Base-by-base conservation (phyloP, 2,329 filamentous ascomycete species). In the Graphilbum sp. region DNA sequence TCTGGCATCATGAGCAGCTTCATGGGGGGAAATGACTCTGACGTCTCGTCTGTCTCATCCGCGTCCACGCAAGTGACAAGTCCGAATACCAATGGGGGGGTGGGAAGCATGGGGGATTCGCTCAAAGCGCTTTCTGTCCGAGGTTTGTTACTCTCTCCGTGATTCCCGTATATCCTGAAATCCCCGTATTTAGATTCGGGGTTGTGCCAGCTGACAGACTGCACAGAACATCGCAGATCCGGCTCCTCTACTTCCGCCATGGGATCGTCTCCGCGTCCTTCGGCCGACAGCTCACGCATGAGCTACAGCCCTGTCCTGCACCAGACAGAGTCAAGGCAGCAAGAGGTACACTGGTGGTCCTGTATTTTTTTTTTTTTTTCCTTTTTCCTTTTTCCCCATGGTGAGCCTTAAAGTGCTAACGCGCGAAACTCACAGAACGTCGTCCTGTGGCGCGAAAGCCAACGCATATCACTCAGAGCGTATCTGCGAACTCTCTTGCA, bases 401-500 rank as follows among this genome's bases (percentile, higher is more conserved):
- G n/a, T n/a, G n/a, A n/a, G n/a, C n/a, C n/a, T n/a, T n/a, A n/a
- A n/a, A n/a, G n/a, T n/a, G n/a, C 10, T 32, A 18, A 7, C 13
- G 17, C 17, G 17, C 16, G 4, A 32, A 23, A 21, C 12, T 5
- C 15, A 16, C 18, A 44, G 36, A 32, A 16, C 15, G n/a, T 82
- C 4, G 60, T 73, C 1, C 62, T 96, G 15, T 87, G 81, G 61
- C 73, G 90, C 31, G 90, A 98, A 60, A 80, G 75, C 47, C 90
- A 96, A 58, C 74, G 90, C 47, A 81, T 96, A 16, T 96, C 88
- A 2, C 64, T 98, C 5, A 73, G 90, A 38, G 87, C 90, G 1
- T 96, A 90, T 54, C 60, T 98, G n/a, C 74, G 90, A 32, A 84
- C 79, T 17, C 66, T 96, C 12, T 60, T 98, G 20, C 75, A 88